A percentile compares a stretch with the other conserved stretches of the same genome.
These are phyloP conservation scores for Penicillium cosmopolitanum DNA, from an alignment of 495 filamentous ascomycete genomes.

Conservation along the genomic window DNA sequence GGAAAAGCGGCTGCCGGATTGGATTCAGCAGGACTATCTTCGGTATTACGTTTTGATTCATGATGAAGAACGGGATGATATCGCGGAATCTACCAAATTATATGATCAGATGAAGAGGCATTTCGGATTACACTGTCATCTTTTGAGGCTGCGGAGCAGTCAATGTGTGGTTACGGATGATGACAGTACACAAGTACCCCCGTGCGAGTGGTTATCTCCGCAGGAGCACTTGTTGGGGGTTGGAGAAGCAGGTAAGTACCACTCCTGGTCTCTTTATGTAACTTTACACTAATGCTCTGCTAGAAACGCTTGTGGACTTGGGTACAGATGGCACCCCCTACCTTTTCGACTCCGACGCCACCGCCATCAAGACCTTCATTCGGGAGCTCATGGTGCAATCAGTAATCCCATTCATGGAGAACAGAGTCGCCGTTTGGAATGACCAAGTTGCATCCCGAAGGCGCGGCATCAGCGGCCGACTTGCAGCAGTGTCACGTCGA, in stretches of 20 bases:
- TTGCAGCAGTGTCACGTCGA: slow-evolving; percentile 88
- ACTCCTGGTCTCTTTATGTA: not conserved
- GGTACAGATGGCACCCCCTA: slow-evolving; percentile 69
- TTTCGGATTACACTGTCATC: slow-evolving; percentile 93
- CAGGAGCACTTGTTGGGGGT: slow-evolving; percentile 80
- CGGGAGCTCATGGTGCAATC: slow-evolving; percentile 93
- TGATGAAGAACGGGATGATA: slow-evolving; percentile 92
- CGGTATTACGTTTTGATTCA: slow-evolving; percentile 97
- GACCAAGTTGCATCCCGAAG: slow-evolving; percentile 93
- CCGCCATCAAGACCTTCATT: slow-evolving; percentile 82
- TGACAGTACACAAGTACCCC: slow-evolving; percentile 79
- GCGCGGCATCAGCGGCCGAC: slow-evolving; percentile 82
- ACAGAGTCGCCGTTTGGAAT: slow-evolving; percentile 87
- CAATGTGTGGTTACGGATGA: slow-evolving; percentile 90
- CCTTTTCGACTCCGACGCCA: slow-evolving; percentile 89
- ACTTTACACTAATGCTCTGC: slow-evolving; percentile 22
- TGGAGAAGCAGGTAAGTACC: slow-evolving; percentile 56
- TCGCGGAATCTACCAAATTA: slow-evolving; percentile 79
- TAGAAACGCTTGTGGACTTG: slow-evolving; percentile 59
- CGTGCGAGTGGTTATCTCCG: slow-evolving; percentile 86
- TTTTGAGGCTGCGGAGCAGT: slow-evolving; percentile 80
- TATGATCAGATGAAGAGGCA: slow-evolving; percentile 99
- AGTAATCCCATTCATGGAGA: slow-evolving; percentile 93
- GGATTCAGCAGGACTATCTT: slow-evolving; percentile 86
- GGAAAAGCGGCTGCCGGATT: slow-evolving; percentile 68